phyloP scores from a whole-genome alignment of 2,329 filamentous ascomycete genomes.

The Cladosporium phlei region DNA sequence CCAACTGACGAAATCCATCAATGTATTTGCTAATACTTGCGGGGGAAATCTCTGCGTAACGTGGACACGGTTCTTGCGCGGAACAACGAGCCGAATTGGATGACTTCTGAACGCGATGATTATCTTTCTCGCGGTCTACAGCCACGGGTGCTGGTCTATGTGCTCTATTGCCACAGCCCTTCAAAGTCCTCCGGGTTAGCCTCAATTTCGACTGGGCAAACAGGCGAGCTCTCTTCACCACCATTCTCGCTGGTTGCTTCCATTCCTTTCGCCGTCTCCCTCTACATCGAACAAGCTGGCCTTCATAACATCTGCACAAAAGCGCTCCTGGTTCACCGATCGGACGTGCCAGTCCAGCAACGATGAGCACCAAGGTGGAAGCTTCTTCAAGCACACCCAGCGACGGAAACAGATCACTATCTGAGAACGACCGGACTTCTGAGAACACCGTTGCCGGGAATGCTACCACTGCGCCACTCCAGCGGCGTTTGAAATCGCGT shows the following conservation, averaged over 20 bases:
- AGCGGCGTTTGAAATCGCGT: constrained; percentile 31
- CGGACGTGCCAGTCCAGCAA: background rate
- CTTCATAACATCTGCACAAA: background rate
- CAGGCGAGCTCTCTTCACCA: background rate
- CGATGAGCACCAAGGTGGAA: background rate
- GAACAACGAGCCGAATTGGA: too few species aligned
- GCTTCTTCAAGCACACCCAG: background rate
- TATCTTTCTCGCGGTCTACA: too few species aligned
- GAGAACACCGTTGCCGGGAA: background rate
- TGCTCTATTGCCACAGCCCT: background rate
- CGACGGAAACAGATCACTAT: background rate
- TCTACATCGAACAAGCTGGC: background rate
- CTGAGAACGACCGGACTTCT: background rate
- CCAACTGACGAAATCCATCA: too few species aligned
- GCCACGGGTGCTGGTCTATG: background rate
- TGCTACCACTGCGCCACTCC: constrained; percentile 29
- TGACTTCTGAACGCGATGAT: too few species aligned
- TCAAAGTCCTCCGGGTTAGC: background rate
- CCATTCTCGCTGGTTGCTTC: background rate
- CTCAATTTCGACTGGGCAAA: background rate
- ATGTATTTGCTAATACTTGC: too few species aligned
- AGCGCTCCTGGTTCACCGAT: background rate
- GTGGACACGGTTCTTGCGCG: too few species aligned
- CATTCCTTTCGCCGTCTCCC: background rate
- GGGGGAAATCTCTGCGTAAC: too few species aligned